These are phyloP conservation scores for Insectozyma bohioensis DNA, from an alignment of 1,139 yeast species.

Conservation along the genomic window DNA sequence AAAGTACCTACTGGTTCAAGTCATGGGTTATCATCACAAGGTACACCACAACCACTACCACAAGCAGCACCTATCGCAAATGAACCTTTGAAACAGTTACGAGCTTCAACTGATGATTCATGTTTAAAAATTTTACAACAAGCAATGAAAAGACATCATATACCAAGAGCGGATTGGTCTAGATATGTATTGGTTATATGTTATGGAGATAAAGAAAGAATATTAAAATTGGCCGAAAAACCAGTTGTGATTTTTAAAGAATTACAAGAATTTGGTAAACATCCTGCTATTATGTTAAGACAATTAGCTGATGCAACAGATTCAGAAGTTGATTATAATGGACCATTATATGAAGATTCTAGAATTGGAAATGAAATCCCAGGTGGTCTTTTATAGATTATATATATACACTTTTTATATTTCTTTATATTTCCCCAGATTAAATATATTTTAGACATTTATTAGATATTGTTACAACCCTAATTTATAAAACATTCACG, in stretches of 20 bases:
- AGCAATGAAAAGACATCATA: slow-evolving; percentile 83
- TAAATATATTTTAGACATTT: too few species aligned
- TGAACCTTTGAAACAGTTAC: slow-evolving; percentile 81
- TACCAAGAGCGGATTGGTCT: slow-evolving; percentile 81
- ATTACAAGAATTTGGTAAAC: slow-evolving; percentile 80
- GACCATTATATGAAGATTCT: slow-evolving; percentile 38
- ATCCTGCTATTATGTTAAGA: slow-evolving; percentile 91
- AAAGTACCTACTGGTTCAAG: too few species aligned
- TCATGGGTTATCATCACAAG: slow-evolving; percentile 1
- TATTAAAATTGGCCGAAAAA: slow-evolving; percentile 79
- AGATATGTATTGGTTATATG: slow-evolving; percentile 88
- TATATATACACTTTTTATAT: too few species aligned
- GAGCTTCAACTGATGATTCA: slow-evolving; percentile 91
- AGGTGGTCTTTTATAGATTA: slow-evolving; percentile 49
- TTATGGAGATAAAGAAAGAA: slow-evolving; percentile 87
- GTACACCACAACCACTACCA: slow-evolving; percentile 2
- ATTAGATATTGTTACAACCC: too few species aligned
- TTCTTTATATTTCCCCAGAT: too few species aligned
- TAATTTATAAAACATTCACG: too few species aligned
- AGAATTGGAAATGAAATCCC: slow-evolving; percentile 52
- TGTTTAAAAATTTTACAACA: slow-evolving; percentile 86
- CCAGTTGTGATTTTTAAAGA: slow-evolving; percentile 90
- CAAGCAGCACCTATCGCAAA: slow-evolving; percentile 13
- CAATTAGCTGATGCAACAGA: slow-evolving; percentile 55
- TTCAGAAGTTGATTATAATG: slow-evolving; percentile 33